phyloP scores from a whole-genome alignment of 345 rosid genomes.

The Mangifera indica region DNA sequence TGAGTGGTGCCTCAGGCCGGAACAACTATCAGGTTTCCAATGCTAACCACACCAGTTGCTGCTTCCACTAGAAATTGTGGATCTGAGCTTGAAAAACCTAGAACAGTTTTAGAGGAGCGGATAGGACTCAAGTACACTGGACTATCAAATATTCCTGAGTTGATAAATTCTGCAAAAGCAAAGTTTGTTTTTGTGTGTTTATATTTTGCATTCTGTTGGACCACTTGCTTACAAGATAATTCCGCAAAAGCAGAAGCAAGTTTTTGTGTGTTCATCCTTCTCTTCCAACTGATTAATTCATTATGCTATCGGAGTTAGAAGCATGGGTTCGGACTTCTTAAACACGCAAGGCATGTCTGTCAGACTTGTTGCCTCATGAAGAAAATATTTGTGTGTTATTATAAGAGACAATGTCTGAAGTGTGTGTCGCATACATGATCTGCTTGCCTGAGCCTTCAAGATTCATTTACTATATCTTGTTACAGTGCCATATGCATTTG shows the following conservation, averaged over 20 bases:
- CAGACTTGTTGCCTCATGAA: background rate
- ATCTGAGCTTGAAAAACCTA: constrained; percentile 55
- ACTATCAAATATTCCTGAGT: no score
- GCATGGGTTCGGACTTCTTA: background rate
- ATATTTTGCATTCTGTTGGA: no score
- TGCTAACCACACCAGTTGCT: no score
- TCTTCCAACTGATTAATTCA: background rate
- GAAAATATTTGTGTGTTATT: background rate
- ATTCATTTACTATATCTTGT: background rate
- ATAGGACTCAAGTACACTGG: no score
- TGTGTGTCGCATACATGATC: background rate
- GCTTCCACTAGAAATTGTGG: no score
- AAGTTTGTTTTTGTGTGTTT: no score
- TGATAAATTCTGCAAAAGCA: no score
- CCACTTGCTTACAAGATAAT: background rate
- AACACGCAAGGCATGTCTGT: background rate
- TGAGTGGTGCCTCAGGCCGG: no score
- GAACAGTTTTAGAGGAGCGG: constrained; percentile 29
- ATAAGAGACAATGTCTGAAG: background rate
- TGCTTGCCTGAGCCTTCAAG: background rate
- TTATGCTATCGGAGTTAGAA: background rate
- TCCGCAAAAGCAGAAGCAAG: no score
- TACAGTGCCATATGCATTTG: no score
- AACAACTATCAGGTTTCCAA: no score
- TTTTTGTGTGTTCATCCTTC: background rate